These are phyloP conservation scores for Xylaria sp. DNA, from an alignment of 2,329 filamentous ascomycete genomes.

Conservation along the genomic window DNA sequence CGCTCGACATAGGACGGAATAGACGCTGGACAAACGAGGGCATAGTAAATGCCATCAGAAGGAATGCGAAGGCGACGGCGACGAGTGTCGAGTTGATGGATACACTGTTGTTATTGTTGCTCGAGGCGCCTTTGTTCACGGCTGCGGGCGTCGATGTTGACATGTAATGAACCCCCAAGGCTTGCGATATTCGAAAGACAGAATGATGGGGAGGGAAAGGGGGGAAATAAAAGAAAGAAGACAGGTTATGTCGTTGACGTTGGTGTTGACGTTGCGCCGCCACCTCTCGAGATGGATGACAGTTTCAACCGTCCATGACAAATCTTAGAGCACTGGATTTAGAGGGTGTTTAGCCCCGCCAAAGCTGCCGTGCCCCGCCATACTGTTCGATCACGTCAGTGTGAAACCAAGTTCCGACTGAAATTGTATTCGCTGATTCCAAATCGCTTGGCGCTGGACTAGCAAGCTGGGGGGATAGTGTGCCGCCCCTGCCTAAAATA, in stretches of 20 bases:
- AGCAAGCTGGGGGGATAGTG: neutral
- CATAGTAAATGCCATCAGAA: constrained; percentile 53
- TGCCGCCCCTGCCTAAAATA: neutral
- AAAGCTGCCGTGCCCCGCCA: constrained; percentile 30
- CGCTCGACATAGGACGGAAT: constrained; percentile 68
- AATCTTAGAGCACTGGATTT: constrained; percentile 26
- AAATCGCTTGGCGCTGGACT: constrained; percentile 25
- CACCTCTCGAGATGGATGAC: constrained; percentile 31
- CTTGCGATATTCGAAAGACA: neutral
- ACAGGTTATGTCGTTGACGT: neutral
- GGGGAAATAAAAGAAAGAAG: constrained; percentile 4
- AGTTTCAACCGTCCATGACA: constrained; percentile 36
- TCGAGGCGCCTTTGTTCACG: constrained; percentile 4
- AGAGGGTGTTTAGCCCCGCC: constrained; percentile 21
- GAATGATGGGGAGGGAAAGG: neutral
- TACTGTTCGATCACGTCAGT: constrained; percentile 33
- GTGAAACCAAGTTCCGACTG: constrained; percentile 21
- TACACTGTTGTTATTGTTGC: constrained; percentile 11
- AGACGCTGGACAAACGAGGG: constrained; percentile 70
- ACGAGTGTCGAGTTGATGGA: constrained; percentile 33
- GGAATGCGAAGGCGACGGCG: constrained; percentile 26
- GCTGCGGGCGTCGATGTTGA: constrained; percentile 22
- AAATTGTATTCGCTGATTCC: constrained; percentile 24
- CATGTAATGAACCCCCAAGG: constrained; percentile 6
- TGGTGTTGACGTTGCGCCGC: constrained; percentile 31